Conservation (phyloP, 2,329 filamentous ascomycete genomes). For the Botrytis squamosa region DNA sequence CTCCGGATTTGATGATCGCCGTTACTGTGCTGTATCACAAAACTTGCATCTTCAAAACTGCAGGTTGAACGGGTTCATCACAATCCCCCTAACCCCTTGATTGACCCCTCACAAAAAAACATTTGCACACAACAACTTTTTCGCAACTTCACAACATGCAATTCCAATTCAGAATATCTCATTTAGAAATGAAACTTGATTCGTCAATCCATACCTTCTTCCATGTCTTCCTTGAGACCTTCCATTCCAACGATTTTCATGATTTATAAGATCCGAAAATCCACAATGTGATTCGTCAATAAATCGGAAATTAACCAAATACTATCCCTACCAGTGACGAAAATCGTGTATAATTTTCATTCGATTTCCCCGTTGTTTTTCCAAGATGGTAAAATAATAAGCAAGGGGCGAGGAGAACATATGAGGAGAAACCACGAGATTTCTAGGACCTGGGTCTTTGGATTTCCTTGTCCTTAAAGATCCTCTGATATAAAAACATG, state of each 20-base stretch:
- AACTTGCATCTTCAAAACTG: conserved; percentile 1
- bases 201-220: neutral
- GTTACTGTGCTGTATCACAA: neutral
- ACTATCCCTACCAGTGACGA: conserved; percentile 6
- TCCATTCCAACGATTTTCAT: conserved; percentile 1
- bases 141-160: neutral
- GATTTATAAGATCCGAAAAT: neutral
- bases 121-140: neutral
- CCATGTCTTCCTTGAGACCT: neutral
- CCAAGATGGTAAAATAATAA: neutral
- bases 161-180: neutral
- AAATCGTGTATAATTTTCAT: neutral
- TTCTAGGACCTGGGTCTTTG: neutral
- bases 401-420: neutral
- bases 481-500: neutral
- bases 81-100: conserved; percentile 11
- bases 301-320: conserved; percentile 7
- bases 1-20: neutral
- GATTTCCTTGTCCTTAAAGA: neutral
- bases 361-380: conserved; percentile 1
- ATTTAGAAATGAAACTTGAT: conserved; percentile 4
- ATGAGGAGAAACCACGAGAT: neutral
- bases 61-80: neutral
- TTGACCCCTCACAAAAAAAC: neutral
- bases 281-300: conserved; percentile 13